phyloP scores from a whole-genome alignment of 2,329 filamentous ascomycete species.

The Ceratocystis harringtonii region DNA sequence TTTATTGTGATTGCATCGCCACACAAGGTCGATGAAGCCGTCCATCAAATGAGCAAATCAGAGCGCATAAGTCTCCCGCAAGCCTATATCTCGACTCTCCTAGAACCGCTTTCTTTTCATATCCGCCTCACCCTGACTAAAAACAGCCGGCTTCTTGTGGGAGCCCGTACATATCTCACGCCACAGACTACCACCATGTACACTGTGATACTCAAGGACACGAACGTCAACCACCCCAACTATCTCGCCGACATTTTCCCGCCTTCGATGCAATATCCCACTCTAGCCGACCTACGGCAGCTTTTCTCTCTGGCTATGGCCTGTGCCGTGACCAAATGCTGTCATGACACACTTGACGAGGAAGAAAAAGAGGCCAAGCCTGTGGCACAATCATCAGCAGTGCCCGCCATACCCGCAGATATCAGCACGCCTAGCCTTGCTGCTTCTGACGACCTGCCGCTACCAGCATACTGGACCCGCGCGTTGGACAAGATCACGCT shows the following conservation, averaged over 20 bases:
- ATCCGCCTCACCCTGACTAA: slow-evolving; percentile 34
- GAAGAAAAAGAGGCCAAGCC: slow-evolving; percentile 2
- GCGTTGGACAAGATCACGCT: slow-evolving; percentile 5
- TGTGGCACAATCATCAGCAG: not conserved
- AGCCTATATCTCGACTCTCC: slow-evolving; percentile 21
- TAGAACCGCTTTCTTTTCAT: slow-evolving; percentile 22
- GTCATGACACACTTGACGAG: slow-evolving; percentile 21
- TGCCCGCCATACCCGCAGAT: not conserved
- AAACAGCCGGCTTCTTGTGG: slow-evolving; percentile 29
- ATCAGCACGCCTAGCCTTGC: not conserved
- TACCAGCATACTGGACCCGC: slow-evolving; percentile 1
- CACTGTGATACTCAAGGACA: slow-evolving; percentile 23
- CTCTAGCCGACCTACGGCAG: slow-evolving; percentile 30
- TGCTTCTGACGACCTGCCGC: not conserved
- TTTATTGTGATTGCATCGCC: slow-evolving; percentile 31
- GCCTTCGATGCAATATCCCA: slow-evolving; percentile 33
- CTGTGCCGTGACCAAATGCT: slow-evolving; percentile 28
- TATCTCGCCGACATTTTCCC: slow-evolving; percentile 29
- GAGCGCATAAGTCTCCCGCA: slow-evolving; percentile 29
- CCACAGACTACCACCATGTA: slow-evolving; percentile 33
- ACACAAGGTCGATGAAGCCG: slow-evolving; percentile 22
- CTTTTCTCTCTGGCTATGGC: slow-evolving; percentile 33
- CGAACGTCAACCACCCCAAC: slow-evolving; percentile 17
- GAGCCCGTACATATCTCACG: slow-evolving; percentile 31
- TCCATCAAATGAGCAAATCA: slow-evolving; percentile 25